These are phyloP conservation scores for Eragrostis nindensis DNA, from an alignment of 176 grass and related monocot species.

Conservation along the genomic window DNA sequence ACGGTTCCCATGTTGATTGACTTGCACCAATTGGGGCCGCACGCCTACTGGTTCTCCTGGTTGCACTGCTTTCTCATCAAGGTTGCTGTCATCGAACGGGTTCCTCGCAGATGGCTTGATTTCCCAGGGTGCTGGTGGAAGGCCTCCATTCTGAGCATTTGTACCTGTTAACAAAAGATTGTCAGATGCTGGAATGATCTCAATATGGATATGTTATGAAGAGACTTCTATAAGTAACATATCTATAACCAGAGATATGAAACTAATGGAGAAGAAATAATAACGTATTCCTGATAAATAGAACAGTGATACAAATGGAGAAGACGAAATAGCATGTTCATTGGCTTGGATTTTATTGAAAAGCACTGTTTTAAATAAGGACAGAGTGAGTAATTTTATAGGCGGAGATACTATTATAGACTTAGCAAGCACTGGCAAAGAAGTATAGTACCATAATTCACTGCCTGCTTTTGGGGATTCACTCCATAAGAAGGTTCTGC, in stretches of 20 bases:
- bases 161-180: slow-evolving; percentile 40
- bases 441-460: slow-evolving; percentile 56
- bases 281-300: slow-evolving; percentile 23
- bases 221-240: too few species aligned
- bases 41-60: slow-evolving; percentile 22
- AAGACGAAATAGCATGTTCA: slow-evolving; percentile 4
- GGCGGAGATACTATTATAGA: slow-evolving; percentile 4
- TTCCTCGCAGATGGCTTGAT: slow-evolving; percentile 49
- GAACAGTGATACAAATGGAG: neutral
- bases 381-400: neutral
- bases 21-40: slow-evolving; percentile 50
- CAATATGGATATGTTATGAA: neutral
- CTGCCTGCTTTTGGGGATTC: slow-evolving; percentile 44
- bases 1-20: slow-evolving; percentile 43
- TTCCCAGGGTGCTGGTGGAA: slow-evolving; percentile 69
- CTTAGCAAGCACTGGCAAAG: slow-evolving; percentile 14
- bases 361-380: neutral
- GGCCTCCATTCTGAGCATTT: slow-evolving; percentile 49
- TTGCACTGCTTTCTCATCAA: slow-evolving; percentile 30
- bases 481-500: slow-evolving; percentile 44
- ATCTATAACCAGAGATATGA: neutral
- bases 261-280: too few species aligned
- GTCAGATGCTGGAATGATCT: slow-evolving; percentile 14
- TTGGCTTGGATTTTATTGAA: neutral
- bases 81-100: slow-evolving; percentile 45